Evolutionary conservation across 2,329 filamentous ascomycete genomes (phyloP), one percentile per base, ranked within the genome.

Genomic region (Xylaria hypoxylon): DNA sequence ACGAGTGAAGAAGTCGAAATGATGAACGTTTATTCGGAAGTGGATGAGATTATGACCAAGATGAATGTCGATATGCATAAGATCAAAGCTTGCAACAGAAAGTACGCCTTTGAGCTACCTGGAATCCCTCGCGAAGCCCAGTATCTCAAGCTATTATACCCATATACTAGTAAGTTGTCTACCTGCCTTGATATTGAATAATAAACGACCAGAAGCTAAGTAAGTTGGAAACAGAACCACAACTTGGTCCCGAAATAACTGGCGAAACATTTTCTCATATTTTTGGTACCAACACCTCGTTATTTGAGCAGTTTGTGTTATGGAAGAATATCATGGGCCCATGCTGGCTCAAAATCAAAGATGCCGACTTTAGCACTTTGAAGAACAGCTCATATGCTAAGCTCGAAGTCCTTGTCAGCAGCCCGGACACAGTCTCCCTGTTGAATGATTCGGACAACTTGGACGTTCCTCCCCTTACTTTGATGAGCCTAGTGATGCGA

Each of bases 321-420:
- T 97, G 94, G 92, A 98, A 97, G 82, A 97, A 97, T 76, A 92
- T 99, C 73, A 99, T 97, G 95, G 96, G 96, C 1, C 96, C 96
- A 33, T 98, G 96, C 78, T 99, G 96, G 96, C 86, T 99, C 51
- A 94, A 91, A 76, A 96, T 99, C 62, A 87, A 94, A 71, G 90
- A 92, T 71, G 92, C 92, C 33, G 90, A 97, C 77, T 97, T 97
- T 77, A 86, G 87, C 19, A 85, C 91, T 5, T 85, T 98, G 71
- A 95, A 93, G 79, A 97, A 97, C 73, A 92, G 94, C 11, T 99
- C 96, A 0, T 96, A 96, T 87, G 97, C 96, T 84, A 98, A 97
- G 80, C 88, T 99, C 11, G 96, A 99, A 79, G 89, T 97, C 55
- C 87, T 92, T 73, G 91, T 94, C 52, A 86, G 87, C 40, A 91